These are phyloP conservation scores for Dendrobium chrysotoxum DNA, from an alignment of 106 monocot species.

Conservation along the genomic window DNA sequence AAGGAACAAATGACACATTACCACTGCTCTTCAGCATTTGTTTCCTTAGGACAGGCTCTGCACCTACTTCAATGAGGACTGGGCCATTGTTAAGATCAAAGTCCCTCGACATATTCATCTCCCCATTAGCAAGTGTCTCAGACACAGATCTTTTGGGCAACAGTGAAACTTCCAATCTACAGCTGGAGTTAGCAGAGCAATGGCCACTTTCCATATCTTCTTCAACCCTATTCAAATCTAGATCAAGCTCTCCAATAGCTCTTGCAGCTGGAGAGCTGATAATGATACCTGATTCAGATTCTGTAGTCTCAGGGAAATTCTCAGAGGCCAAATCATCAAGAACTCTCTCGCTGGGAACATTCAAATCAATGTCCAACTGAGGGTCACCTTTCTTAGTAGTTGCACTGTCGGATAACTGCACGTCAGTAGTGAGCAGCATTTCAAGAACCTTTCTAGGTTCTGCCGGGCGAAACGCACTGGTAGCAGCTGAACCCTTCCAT, in stretches of 20 bases:
- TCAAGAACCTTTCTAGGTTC: slow-evolving; percentile 61
- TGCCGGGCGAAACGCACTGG: slow-evolving; percentile 80
- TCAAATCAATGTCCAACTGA: slow-evolving; percentile 56
- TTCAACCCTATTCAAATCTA: slow-evolving; percentile 63
- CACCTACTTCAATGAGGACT: slow-evolving; percentile 35
- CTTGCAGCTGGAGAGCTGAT: slow-evolving; percentile 9
- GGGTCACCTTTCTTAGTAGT: slow-evolving; percentile 30
- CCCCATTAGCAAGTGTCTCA: slow-evolving; percentile 12
- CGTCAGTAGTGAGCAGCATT: slow-evolving; percentile 30
- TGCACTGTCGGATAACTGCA: slow-evolving; percentile 17
- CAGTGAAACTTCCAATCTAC: slow-evolving; percentile 28
- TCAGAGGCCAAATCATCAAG: slow-evolving; percentile 40
- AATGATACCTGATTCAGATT: slow-evolving; percentile 19
- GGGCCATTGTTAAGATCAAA: slow-evolving; percentile 83
- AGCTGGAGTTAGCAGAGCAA: slow-evolving; percentile 15
- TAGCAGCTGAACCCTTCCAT: slow-evolving; percentile 85
- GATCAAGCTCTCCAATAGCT: slow-evolving; percentile 45
- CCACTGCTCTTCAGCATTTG: slow-evolving; percentile 24
- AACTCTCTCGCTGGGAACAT: slow-evolving; percentile 47
- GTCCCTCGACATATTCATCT: slow-evolving; percentile 30
- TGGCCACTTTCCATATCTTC: slow-evolving; percentile 33
- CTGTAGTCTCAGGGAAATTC: slow-evolving; percentile 28
- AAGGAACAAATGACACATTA: slow-evolving; percentile 35
- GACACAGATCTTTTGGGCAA: slow-evolving; percentile 23
- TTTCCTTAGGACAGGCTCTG: slow-evolving; percentile 22